Percentiles rank a stretch among this genome's conserved stretches.
phyloP scores from a whole-genome alignment of 179 eudicot genomes.

The Vitellaria paradoxa region DNA sequence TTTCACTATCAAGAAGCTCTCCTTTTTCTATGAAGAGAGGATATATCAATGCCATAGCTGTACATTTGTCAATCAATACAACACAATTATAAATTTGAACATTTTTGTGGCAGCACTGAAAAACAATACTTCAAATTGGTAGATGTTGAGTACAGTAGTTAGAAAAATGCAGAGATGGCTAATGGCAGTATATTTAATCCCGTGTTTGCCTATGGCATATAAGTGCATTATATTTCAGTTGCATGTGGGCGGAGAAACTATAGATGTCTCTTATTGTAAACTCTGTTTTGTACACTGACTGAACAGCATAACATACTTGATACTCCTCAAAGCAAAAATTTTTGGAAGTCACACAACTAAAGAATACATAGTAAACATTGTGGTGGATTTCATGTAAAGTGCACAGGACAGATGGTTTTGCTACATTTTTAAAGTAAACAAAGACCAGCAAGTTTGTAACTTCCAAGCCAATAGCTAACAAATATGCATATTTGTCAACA shows the following conservation, averaged over 20 bases:
- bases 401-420: not conserved
- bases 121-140: slow-evolving; percentile 1
- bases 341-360: not conserved
- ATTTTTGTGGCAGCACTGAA: not conserved
- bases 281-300: not conserved
- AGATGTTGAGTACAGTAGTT: not conserved
- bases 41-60: slow-evolving; percentile 78
- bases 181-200: not conserved
- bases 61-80: slow-evolving; percentile 23
- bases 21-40: slow-evolving; percentile 70
- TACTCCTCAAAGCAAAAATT: not conserved
- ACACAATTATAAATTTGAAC: slow-evolving; percentile 9
- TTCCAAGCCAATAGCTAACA: not conserved
- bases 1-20: slow-evolving; percentile 50
- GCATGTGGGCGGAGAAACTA: not conserved
- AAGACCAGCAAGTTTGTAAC: not conserved
- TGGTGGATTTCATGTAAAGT: not conserved
- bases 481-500: not conserved
- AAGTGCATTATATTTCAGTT: not conserved
- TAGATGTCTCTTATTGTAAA: not conserved
- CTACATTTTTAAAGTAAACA: too few relatives aligned
- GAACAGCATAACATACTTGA: not conserved
- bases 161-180: not conserved
- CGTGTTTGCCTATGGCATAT: not conserved
- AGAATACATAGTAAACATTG: not conserved